Evolutionary conservation across 331 rosid genomes (phyloP).

Genomic region (Malus hybrid): DNA sequence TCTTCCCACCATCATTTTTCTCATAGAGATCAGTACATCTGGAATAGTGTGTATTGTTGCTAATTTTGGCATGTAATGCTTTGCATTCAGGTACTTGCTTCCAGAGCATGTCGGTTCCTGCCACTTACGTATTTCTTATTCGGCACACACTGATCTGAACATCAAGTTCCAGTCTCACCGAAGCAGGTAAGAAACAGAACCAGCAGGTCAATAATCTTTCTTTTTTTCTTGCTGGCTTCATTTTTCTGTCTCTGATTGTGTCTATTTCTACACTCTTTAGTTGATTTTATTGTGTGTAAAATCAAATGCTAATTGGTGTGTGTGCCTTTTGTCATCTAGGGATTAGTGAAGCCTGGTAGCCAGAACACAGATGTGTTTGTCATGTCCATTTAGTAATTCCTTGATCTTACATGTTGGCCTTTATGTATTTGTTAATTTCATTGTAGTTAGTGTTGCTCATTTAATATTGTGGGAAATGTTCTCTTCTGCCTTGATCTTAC

Average conservation of each 20-base stretch:
- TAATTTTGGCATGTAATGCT: conserved; percentile 17
- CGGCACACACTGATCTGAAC: conserved; percentile 77
- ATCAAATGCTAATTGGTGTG: conserved; percentile 37
- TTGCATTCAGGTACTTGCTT: conserved; percentile 58
- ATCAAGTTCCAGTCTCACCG: conserved; percentile 88
- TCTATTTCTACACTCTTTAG: conserved; percentile 1
- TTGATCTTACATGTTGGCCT: conserved; percentile 42
- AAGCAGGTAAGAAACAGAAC: conserved; percentile 52
- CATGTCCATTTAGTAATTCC: conserved; percentile 52
- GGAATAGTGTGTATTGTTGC: conserved; percentile 7
- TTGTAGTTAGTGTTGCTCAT: too few species aligned
- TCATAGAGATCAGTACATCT: background rate
- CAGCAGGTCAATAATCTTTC: conserved; percentile 11
- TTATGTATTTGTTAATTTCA: conserved; percentile 1
- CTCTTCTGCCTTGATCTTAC: background rate
- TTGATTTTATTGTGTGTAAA: conserved; percentile 16
- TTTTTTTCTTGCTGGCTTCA: background rate
- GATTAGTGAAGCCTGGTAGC: conserved; percentile 45
- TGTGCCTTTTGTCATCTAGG: conserved; percentile 41
- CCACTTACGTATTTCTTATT: conserved; percentile 72
- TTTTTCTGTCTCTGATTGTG: conserved; percentile 2
- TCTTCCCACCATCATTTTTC: background rate
- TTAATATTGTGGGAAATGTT: conserved; percentile 5
- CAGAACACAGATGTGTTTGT: conserved; percentile 50
- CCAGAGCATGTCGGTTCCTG: conserved; percentile 72